Percentiles rank a stretch among this genome's conserved stretches.
Evolutionary conservation across 106 monocot genomes (phyloP).

Genomic region (Platanthera guangdongensis): DNA sequence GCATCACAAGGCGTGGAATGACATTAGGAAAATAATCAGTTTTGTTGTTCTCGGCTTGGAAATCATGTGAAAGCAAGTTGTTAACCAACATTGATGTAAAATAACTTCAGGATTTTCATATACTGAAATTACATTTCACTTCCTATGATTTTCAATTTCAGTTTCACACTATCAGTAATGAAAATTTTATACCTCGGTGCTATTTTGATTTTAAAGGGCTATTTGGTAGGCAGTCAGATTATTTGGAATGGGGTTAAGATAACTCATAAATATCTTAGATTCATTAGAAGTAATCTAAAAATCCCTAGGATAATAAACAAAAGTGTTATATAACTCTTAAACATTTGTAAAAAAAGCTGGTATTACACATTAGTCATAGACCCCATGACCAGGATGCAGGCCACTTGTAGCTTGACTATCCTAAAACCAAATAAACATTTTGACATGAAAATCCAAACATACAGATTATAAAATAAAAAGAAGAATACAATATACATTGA

Average conservation of each 20-base stretch:
- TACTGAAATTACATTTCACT: not conserved
- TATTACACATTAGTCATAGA: not conserved
- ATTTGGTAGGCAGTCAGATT: too few relatives aligned
- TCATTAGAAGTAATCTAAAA: not conserved
- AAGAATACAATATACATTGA: not conserved
- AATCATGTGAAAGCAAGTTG: not conserved
- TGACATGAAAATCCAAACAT: not conserved
- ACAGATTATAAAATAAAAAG: not conserved
- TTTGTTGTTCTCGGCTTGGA: not conserved
- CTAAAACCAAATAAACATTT: not conserved
- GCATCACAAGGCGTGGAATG: not conserved
- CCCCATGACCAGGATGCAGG: not conserved
- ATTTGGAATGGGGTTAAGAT: too few relatives aligned
- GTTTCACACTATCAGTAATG: too few relatives aligned
- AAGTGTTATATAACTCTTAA: not conserved
- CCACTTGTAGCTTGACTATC: not conserved
- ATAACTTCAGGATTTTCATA: not conserved
- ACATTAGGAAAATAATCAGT: not conserved
- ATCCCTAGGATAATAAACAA: not conserved
- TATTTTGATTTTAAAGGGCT: too few relatives aligned
- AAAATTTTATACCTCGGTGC: too few relatives aligned
- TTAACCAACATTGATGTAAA: not conserved
- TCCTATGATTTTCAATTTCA: not conserved
- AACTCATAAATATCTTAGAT: not conserved
- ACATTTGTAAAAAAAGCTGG: too few relatives aligned